A percentile compares a stretch with the other conserved stretches of the same genome.
These are phyloP conservation scores for Camellia granthamiana DNA, from an alignment of 148 eudicot species.

Conservation along the genomic window DNA sequence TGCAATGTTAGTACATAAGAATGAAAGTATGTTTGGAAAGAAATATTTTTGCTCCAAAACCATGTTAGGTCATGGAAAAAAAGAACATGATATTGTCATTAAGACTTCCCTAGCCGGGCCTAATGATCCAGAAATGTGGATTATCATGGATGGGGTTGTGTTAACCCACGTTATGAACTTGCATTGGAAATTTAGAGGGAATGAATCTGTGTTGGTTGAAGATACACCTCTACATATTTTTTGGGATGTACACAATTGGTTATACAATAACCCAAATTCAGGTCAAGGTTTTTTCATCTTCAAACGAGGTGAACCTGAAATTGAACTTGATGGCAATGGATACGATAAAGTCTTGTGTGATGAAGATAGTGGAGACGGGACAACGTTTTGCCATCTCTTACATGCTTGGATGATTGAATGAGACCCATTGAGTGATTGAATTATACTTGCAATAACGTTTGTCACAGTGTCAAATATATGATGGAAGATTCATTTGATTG, in stretches of 20 bases:
- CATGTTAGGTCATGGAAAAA: not conserved
- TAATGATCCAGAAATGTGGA: slow-evolving; percentile 7
- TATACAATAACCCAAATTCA: not conserved
- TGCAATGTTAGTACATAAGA: slow-evolving; percentile 1
- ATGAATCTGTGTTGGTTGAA: slow-evolving; percentile 5
- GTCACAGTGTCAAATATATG: not conserved
- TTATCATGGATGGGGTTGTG: slow-evolving; percentile 1
- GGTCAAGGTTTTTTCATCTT: slow-evolving; percentile 17
- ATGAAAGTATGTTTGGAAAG: slow-evolving; percentile 6
- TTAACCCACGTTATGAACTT: not conserved
- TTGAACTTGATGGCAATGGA: not conserved
- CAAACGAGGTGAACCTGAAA: not conserved
- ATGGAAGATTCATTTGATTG: not conserved
- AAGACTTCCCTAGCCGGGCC: slow-evolving; percentile 13
- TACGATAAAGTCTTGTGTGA: not conserved
- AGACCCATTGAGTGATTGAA: not conserved
- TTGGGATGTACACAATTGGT: slow-evolving; percentile 17
- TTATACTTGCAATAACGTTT: not conserved
- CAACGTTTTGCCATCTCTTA: slow-evolving; percentile 5
- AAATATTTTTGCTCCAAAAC: not conserved
- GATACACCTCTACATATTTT: not conserved
- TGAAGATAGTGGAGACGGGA: not conserved
- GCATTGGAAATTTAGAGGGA: slow-evolving; percentile 17
- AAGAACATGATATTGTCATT: slow-evolving; percentile 4
- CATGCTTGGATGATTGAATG: slow-evolving; percentile 16